These are phyloP conservation scores for Abortiporus biennis DNA, from an alignment of 1,284 basidiomycete genomes.

Conservation along the genomic window DNA sequence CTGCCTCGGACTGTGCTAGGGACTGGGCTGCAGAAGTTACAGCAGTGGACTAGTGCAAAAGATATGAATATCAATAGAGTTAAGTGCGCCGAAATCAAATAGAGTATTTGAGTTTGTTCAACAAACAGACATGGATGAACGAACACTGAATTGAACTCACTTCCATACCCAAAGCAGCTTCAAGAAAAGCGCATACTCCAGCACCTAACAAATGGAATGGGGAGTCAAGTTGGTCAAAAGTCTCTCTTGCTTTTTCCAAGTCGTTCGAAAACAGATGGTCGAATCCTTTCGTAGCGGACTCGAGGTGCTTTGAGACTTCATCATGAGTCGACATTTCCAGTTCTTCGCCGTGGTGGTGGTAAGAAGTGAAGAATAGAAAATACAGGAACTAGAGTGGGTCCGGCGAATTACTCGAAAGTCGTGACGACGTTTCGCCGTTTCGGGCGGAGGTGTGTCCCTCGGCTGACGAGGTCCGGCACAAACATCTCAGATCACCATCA, in stretches of 20 bases:
- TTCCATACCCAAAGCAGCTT: conserved; percentile 79
- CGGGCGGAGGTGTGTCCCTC: too few relatives aligned
- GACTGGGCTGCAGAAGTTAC: conserved; percentile 53
- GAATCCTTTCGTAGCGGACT: conserved; percentile 54
- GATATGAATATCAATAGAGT: conserved; percentile 7
- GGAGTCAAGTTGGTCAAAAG: conserved; percentile 45
- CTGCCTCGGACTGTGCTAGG: conserved; percentile 53
- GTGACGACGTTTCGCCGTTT: too few relatives aligned
- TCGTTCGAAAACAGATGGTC: conserved; percentile 65
- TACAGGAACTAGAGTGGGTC: too few relatives aligned
- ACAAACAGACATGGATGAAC: neutral
- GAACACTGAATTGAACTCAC: conserved; percentile 29
- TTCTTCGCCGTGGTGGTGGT: too few relatives aligned
- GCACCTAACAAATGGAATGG: conserved; percentile 68
- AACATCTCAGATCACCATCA: too few relatives aligned
- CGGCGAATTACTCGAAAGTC: too few relatives aligned
- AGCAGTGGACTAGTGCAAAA: conserved; percentile 31
- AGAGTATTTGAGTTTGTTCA: neutral
- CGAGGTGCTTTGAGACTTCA: conserved; percentile 32
- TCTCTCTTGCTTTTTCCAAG: conserved; percentile 42
- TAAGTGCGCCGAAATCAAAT: neutral
- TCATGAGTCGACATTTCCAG: conserved; percentile 7
- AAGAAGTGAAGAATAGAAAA: too few relatives aligned
- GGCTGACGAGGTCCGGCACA: too few relatives aligned
- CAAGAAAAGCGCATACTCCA: conserved; percentile 68